These are phyloP conservation scores for Boletus mariae DNA, from an alignment of 1,284 basidiomycete genomes.

Conservation along the genomic window DNA sequence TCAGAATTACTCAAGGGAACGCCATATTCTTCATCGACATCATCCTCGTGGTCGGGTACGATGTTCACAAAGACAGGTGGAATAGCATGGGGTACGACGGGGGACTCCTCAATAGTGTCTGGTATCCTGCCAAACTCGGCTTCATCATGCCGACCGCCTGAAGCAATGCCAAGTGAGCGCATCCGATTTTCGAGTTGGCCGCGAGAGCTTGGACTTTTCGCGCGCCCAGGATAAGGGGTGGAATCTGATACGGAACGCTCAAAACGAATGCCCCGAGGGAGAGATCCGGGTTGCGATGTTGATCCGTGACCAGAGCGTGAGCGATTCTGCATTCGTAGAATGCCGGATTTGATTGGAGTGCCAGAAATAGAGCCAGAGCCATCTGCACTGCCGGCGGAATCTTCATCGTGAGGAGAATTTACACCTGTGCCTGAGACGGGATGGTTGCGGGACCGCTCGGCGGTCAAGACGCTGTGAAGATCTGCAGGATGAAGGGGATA, in stretches of 20 bases:
- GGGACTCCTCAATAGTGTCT: constrained; percentile 35
- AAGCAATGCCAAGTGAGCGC: constrained; percentile 21
- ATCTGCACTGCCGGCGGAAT: constrained; percentile 18
- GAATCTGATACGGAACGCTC: constrained; percentile 31
- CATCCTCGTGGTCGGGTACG: constrained; percentile 36
- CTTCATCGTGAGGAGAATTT: constrained; percentile 23
- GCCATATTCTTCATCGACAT: constrained; percentile 49
- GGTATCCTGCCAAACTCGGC: constrained; percentile 31
- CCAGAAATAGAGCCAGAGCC: constrained; percentile 23
- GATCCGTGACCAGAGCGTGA: constrained; percentile 36
- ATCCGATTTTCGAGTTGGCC: constrained; percentile 24
- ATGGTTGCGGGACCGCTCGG: constrained; percentile 30
- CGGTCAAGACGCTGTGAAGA: constrained; percentile 31
- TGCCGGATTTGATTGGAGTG: constrained; percentile 34
- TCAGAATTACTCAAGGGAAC: constrained; percentile 34
- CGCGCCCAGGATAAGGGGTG: constrained; percentile 21
- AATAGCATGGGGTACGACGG: constrained; percentile 20
- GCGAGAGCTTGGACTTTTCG: constrained; percentile 29
- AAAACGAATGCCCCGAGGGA: constrained; percentile 34
- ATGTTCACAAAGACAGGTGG: constrained; percentile 29
- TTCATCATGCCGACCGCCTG: constrained; percentile 20
- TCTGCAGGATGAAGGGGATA: constrained; percentile 34
- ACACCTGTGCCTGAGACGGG: constrained; percentile 23
- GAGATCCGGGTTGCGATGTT: constrained; percentile 19
- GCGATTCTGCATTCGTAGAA: constrained; percentile 38